These are phyloP conservation scores for Podosphaera fusca DNA, from an alignment of 2,329 filamentous ascomycete species.

Conservation along the genomic window DNA sequence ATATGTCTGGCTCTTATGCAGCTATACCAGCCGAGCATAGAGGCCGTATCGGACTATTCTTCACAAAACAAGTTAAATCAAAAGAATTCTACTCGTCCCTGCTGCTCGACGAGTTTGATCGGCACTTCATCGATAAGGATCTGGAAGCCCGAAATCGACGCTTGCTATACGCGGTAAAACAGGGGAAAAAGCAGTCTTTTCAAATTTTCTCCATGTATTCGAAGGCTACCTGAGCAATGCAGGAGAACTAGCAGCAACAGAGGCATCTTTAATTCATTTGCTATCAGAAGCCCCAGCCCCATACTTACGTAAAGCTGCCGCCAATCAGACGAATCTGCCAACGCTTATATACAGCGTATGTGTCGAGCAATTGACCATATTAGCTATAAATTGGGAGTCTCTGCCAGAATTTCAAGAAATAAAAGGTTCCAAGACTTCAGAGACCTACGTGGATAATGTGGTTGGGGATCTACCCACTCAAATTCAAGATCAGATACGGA, in stretches of 20 bases:
- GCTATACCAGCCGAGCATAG: too few species aligned
- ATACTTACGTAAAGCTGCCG: too few species aligned
- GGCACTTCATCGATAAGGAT: neutral
- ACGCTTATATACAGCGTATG: too few species aligned
- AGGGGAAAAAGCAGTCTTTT: neutral
- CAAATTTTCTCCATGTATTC: neutral
- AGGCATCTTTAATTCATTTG: too few species aligned
- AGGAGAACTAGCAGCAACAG: neutral
- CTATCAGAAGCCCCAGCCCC: too few species aligned
- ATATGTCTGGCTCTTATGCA: too few species aligned
- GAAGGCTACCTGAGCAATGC: neutral
- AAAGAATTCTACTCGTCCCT: neutral
- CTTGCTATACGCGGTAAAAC: too few species aligned
- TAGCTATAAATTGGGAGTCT: too few species aligned
- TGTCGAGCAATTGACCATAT: too few species aligned
- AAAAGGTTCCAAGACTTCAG: neutral
- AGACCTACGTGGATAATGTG: neutral
- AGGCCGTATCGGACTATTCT: neutral
- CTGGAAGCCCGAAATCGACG: neutral
- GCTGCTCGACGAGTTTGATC: neutral
- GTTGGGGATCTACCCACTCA: neutral
- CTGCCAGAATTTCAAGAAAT: too few species aligned
- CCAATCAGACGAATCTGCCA: too few species aligned
- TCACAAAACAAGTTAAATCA: neutral
- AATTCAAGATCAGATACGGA: conserved; percentile 2